Percentiles rank a stretch among this genome's conserved stretches.
Conservation (phyloP, 768 basidiomycete species). For the Cystobasidium ongulense region DNA sequence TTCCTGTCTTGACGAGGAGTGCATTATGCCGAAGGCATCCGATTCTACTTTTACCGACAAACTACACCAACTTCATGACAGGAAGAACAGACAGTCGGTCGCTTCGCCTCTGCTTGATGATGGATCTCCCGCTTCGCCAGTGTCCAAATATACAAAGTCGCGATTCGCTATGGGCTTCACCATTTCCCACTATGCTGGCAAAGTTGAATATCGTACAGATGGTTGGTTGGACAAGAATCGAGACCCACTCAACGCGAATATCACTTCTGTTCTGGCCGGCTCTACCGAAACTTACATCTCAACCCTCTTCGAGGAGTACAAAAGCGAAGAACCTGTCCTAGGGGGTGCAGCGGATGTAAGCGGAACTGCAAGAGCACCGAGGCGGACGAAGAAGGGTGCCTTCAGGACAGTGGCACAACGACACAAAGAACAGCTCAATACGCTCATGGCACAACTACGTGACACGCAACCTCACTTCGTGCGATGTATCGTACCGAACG, state of each 20-base stretch:
- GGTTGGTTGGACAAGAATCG: conserved; percentile 99
- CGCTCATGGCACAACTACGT: conserved; percentile 80
- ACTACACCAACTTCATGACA: conserved; percentile 51
- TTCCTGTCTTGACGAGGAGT: conserved; percentile 90
- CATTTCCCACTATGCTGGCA: conserved; percentile 90
- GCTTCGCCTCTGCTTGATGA: conserved; percentile 40
- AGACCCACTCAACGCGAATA: conserved; percentile 92
- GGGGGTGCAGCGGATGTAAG: conserved; percentile 14
- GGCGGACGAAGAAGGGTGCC: conserved; percentile 75
- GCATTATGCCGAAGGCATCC: conserved; percentile 98
- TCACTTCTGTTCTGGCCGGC: conserved; percentile 74
- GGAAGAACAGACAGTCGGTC: background rate
- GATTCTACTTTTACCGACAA: conserved; percentile 92
- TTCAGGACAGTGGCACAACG: conserved; percentile 92
- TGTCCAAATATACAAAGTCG: conserved; percentile 67
- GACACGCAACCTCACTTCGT: conserved; percentile 97
- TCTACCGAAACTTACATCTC: conserved; percentile 77
- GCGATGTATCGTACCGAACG: conserved; percentile 93
- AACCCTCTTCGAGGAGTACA: conserved; percentile 72
- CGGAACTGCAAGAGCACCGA: conserved; percentile 41
- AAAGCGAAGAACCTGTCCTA: conserved; percentile 48
- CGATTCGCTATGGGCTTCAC: conserved; percentile 82
- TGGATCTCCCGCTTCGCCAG: conserved; percentile 47
- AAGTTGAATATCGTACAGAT: conserved; percentile 88
- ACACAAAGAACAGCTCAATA: conserved; percentile 88